Percentiles rank a stretch among this genome's conserved stretches.
These are phyloP conservation scores for Arthroderma sp. DNA, from an alignment of 2,329 filamentous ascomycete genomes.

Conservation along the genomic window DNA sequence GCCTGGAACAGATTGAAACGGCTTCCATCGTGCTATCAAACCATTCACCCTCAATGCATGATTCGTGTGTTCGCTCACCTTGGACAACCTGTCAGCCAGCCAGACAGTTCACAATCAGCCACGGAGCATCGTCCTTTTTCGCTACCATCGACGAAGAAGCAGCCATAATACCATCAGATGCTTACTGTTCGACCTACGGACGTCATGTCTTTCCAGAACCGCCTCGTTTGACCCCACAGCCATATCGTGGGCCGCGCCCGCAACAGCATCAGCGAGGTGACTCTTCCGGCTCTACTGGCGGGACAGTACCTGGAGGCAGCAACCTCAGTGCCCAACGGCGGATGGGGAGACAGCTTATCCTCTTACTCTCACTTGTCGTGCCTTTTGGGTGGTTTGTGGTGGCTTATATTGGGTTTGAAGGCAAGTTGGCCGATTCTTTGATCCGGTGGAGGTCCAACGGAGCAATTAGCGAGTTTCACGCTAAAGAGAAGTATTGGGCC, in stretches of 20 bases:
- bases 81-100: background rate
- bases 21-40: slow-evolving; percentile 9
- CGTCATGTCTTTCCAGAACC: slow-evolving; percentile 13
- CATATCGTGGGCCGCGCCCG: background rate
- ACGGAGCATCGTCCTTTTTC: background rate
- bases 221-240: slow-evolving; percentile 11
- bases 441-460: slow-evolving; percentile 12
- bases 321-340: slow-evolving; percentile 11
- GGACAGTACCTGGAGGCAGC: background rate
- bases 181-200: slow-evolving; percentile 10
- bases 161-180: background rate
- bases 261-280: background rate
- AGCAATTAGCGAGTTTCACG: slow-evolving; percentile 12
- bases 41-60: slow-evolving; percentile 5
- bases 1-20: slow-evolving; percentile 11
- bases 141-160: slow-evolving; percentile 9
- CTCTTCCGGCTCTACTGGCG: background rate
- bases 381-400: slow-evolving; percentile 14
- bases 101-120: background rate
- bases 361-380: slow-evolving; percentile 4
- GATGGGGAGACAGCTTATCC: slow-evolving; percentile 13
- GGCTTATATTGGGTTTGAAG: slow-evolving; percentile 10
- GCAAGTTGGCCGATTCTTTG: slow-evolving; percentile 5
- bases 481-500: slow-evolving; percentile 13
- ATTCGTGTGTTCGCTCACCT: background rate